Base-by-base conservation (phyloP, 179 eudicot genomes). In the Silene coronaria region DNA sequence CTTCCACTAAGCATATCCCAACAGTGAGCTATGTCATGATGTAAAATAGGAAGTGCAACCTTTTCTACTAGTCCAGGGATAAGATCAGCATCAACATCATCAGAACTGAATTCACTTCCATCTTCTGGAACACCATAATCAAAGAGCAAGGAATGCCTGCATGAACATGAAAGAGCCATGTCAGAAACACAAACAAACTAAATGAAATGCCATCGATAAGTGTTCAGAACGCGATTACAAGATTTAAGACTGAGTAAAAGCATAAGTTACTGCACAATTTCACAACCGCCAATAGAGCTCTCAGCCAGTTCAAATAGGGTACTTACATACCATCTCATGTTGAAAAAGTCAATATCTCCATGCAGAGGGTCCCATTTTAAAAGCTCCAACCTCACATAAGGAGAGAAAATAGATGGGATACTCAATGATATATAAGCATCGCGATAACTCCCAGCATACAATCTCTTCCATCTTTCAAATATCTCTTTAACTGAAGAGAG, bases 341-440 rank as follows among this genome's bases (percentile, higher is more conserved):
- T 80, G 75, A 78, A 75, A 80, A 95, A 95, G 86, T 91, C 93
- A 62, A 83, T 82, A 79, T 89, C 89, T 76, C 91, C 90, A 76
- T 89, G 97, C 68, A 95, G 90, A 55, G 97, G 99, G 73, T 95
- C 96, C 99, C 99, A 95, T 86, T 91, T 89, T 63, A 95, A 80
- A 84, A 95, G 97, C 86, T 95, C 99, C 89, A 95, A 74, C 81
- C 97, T 88, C 64, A 95, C 97, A 82, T 89, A 95, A 6, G 99
- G 99, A 72, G 99, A 95, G 83, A 95, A 95, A 72, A 95, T 89
- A 68, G 92, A 85, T 3, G 99, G 95, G 73, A 87, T 80, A 78
- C 96, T 92, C 32, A 95, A 78, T 59, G 99, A 86, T 87, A 91
- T 88, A 68, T 91, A 95, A 55, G 99, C 97, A 83, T 91, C 97